Base-by-base conservation (phyloP, 805 yeast species). In the Barnettozyma sp. region DNA sequence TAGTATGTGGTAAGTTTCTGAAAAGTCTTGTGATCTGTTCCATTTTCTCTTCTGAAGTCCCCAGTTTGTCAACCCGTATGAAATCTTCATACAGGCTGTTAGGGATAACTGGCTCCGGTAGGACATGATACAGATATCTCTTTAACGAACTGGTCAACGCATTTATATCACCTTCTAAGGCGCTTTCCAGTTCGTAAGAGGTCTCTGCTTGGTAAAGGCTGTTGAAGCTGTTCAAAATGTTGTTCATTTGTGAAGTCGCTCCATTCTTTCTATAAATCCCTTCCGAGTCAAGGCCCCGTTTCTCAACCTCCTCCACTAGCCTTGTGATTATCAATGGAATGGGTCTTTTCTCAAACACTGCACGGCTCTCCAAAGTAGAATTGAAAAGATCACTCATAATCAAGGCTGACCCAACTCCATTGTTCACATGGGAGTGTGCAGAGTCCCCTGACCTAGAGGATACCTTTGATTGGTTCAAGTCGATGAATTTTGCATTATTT, bases 201-300 rank as follows among this genome's bases (percentile, higher is more conserved):
- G 61, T 59, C n/a, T 54, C 57, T 8, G 51, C 42, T n/a, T 46
- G 54, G 29, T 39, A 42, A 27, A 45, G 39, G 19, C 36, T 42
- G 28, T 56, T 55, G 36, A 57, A 57, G 2, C 69, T 65, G 19
- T 46, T 47, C 32, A 55, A 36, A 16, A 52, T 47, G 36, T 40
- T 54, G 56, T 51, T 61, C 59, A 49, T 68, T 54, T 46, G 68
- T 41, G 42, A 49, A 2, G 49, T 41, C 13, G 52, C 45, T 26
- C 71, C 98, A 30, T 94, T 81, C 46, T 88, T 80, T 46, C 98
- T 68, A 62, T 92, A 92, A 23, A 92, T 71, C 7, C 98, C 98
- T 58, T 88, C 97, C 42, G 68, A 62, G 26, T 70, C 76, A 46
- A 88, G 58, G 5, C 95, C 95, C 39, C 85, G 66, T 6, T 54